These are phyloP conservation scores for Leishmania braziliensis DNA, from an alignment of 208 protist genomes.

Conservation along the genomic window DNA sequence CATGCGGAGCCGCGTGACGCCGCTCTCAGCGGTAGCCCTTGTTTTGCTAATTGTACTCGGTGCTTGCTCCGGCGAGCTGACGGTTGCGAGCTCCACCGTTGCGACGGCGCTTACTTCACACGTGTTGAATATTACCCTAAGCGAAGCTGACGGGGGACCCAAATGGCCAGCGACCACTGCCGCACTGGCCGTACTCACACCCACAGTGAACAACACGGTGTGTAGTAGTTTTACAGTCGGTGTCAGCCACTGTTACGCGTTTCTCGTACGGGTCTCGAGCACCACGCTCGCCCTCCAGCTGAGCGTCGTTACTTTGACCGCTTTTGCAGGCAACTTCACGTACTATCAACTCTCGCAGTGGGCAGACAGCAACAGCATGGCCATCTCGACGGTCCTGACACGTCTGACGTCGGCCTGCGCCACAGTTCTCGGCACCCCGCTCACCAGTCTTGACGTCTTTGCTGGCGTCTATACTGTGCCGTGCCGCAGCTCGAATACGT, in stretches of 20 bases:
- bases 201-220: slow-evolving; percentile 33
- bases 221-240: slow-evolving; percentile 24
- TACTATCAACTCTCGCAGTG: slow-evolving; percentile 41
- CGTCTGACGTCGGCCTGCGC: slow-evolving; percentile 14
- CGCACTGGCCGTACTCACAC: slow-evolving; percentile 7
- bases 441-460: slow-evolving; percentile 26
- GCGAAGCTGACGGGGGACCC: slow-evolving; percentile 27
- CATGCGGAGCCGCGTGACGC: background rate
- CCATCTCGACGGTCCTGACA: slow-evolving; percentile 7
- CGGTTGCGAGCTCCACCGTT: background rate
- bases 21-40: background rate
- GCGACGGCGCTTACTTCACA: slow-evolving; percentile 30
- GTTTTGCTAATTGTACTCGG: background rate
- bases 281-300: slow-evolving; percentile 46
- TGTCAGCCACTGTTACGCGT: slow-evolving; percentile 33
- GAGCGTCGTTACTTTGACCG: slow-evolving; percentile 21
- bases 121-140: slow-evolving; percentile 46
- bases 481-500: slow-evolving; percentile 39
- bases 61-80: background rate
- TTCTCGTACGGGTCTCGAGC: slow-evolving; percentile 33
- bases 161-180: slow-evolving; percentile 36
- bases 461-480: slow-evolving; percentile 40
- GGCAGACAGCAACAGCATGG: slow-evolving; percentile 18
- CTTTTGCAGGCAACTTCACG: slow-evolving; percentile 23
- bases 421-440: slow-evolving; percentile 19